Conservation (phyloP, 805 yeast genomes). For the Hanseniaspora mollemarum region DNA sequence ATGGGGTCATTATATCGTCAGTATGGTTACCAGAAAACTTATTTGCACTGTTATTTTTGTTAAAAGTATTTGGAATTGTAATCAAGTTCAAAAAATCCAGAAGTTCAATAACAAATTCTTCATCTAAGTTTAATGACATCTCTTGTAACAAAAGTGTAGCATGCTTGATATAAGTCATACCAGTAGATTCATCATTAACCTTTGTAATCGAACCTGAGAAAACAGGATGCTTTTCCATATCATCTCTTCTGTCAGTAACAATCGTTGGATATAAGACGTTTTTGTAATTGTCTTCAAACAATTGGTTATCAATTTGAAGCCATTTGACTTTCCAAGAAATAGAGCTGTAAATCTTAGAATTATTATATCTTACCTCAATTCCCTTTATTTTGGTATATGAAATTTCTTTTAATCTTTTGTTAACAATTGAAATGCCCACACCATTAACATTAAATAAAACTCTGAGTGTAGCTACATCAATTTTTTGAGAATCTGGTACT, state of each 20-base stretch:
- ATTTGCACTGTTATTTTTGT: not conserved
- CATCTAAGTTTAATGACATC: slow-evolving; percentile 84
- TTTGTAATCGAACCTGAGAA: slow-evolving; percentile 74
- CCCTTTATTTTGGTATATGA: slow-evolving; percentile 78
- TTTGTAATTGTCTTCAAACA: slow-evolving; percentile 80
- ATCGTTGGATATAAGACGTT: slow-evolving; percentile 82
- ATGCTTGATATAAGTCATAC: slow-evolving; percentile 79
- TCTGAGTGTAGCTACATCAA: slow-evolving; percentile 13
- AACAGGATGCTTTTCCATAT: slow-evolving; percentile 80
- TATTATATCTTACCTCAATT: slow-evolving; percentile 65
- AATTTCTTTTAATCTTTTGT: slow-evolving; percentile 58
- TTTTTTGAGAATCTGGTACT: not conserved
- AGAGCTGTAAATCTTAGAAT: slow-evolving; percentile 74
- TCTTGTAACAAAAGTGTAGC: slow-evolving; percentile 85
- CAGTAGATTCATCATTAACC: slow-evolving; percentile 81
- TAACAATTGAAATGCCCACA: slow-evolving; percentile 74
- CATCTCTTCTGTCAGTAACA: slow-evolving; percentile 71
- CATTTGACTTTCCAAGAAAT: slow-evolving; percentile 74
- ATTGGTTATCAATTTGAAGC: slow-evolving; percentile 88
- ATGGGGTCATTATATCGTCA: slow-evolving; percentile 30
- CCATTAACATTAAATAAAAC: slow-evolving; percentile 66
- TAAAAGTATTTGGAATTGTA: not conserved
- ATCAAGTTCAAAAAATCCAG: slow-evolving; percentile 55
- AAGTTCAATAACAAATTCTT: slow-evolving; percentile 74
- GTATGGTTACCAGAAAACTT: slow-evolving; percentile 36